A percentile compares a stretch with the other conserved stretches of the same genome.
Evolutionary conservation across 2,329 filamentous ascomycete species (phyloP).

Genomic region (Cephalotrichum gorgonifer): DNA sequence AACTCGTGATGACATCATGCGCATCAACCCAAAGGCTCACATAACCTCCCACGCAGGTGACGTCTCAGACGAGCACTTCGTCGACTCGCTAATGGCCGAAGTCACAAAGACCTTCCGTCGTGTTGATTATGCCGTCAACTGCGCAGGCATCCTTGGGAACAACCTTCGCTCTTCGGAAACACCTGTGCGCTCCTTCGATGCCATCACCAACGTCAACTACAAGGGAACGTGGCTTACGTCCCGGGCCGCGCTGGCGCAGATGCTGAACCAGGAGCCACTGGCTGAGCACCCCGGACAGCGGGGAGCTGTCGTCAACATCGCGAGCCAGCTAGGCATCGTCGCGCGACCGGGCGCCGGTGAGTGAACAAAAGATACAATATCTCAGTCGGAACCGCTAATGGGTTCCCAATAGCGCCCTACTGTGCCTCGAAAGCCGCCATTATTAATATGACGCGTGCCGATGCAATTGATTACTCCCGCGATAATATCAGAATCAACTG

Average conservation of each 20-base stretch:
- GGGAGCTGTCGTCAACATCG: constrained; percentile 40
- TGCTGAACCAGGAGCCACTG: constrained; percentile 33
- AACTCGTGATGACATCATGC: constrained; percentile 20
- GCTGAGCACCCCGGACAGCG: constrained; percentile 27
- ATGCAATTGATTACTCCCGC: constrained; percentile 44
- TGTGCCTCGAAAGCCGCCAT: constrained; percentile 49
- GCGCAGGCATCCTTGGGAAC: constrained; percentile 39
- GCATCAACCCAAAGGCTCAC: constrained; percentile 20
- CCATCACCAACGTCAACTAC: constrained; percentile 45
- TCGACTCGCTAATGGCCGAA: constrained; percentile 23
- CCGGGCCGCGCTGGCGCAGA: constrained; percentile 29
- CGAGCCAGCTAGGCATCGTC: constrained; percentile 41
- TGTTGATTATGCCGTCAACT: constrained; percentile 46
- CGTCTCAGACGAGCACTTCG: constrained; percentile 34
- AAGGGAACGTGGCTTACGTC: constrained; percentile 37
- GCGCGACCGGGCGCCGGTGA: constrained; percentile 31
- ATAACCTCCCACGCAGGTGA: constrained; percentile 29
- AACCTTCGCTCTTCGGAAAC: constrained; percentile 33
- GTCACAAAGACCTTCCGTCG: constrained; percentile 26
- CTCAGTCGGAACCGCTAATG: background rate
- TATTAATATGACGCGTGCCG: constrained; percentile 44
- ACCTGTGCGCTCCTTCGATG: constrained; percentile 36
- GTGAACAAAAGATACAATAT: constrained; percentile 10
- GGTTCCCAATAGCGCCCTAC: constrained; percentile 32
- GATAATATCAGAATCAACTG: constrained; percentile 26